These are phyloP conservation scores for Capronia americana DNA, from an alignment of 2,329 filamentous ascomycete genomes.

Conservation along the genomic window DNA sequence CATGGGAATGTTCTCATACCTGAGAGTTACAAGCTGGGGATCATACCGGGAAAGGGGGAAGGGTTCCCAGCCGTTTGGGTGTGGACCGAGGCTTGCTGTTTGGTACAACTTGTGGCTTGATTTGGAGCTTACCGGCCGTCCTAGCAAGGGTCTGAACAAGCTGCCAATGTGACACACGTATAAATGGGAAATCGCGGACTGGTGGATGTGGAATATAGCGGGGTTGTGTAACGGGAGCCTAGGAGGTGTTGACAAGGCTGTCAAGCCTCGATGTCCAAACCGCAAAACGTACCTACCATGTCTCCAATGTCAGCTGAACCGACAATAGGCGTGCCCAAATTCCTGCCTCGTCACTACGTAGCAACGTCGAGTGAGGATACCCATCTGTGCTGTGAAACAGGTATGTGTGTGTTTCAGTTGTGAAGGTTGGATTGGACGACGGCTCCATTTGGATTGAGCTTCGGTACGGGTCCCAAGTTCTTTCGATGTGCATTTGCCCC, in stretches of 20 bases:
- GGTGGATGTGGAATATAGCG: conserved; percentile 11
- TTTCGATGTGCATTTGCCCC: not conserved
- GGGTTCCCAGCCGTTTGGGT: conserved; percentile 14
- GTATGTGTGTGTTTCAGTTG: conserved; percentile 15
- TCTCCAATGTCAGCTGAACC: not conserved
- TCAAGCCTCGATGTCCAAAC: conserved; percentile 12
- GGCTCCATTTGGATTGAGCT: not conserved
- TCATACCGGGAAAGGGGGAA: conserved; percentile 12
- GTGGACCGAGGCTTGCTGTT: conserved; percentile 12
- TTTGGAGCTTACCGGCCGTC: conserved; percentile 7
- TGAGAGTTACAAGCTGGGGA: conserved; percentile 16
- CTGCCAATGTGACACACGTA: conserved; percentile 19
- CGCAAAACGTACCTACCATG: not conserved
- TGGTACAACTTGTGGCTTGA: conserved; percentile 19
- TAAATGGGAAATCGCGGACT: conserved; percentile 22
- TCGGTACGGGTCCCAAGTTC: not conserved
- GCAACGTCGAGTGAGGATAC: not conserved
- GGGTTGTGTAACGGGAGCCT: conserved; percentile 7
- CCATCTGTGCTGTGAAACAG: conserved; percentile 11
- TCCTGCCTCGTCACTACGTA: conserved; percentile 2
- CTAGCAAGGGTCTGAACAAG: not conserved
- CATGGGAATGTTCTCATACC: conserved; percentile 3
- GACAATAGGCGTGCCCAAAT: not conserved
- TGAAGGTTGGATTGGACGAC: not conserved
- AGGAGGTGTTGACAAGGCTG: conserved; percentile 17